Evolutionary conservation across 1,284 basidiomycete species (phyloP).

Genomic region (Melampsora larici-populina): DNA sequence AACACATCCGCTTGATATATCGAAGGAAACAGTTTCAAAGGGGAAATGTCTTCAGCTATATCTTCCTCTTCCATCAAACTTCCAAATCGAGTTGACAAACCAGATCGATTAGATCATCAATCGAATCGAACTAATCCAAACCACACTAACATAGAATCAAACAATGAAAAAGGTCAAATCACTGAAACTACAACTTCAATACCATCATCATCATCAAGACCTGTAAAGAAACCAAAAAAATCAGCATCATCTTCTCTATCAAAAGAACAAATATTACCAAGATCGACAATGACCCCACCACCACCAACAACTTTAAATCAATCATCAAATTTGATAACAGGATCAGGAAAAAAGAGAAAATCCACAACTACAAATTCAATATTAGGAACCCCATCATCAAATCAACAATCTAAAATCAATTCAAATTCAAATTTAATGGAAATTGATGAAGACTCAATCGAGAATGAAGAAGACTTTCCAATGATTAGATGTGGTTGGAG

Average conservation of each 20-base stretch:
- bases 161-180: not conserved
- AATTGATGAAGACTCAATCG: not conserved
- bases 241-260: not conserved
- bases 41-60: not conserved
- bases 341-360: not conserved
- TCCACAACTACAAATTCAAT: not conserved
- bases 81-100: not conserved
- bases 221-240: not conserved
- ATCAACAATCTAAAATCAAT: not conserved
- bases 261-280: not conserved
- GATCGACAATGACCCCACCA: not conserved
- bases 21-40: not conserved
- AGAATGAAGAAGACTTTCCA: conserved; percentile 32
- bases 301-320: not conserved
- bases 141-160: not conserved
- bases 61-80: not conserved
- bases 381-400: not conserved
- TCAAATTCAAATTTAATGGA: not conserved
- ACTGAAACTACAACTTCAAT: not conserved
- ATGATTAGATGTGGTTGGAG: conserved; percentile 42
- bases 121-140: not conserved
- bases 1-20: not conserved
- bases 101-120: not conserved
- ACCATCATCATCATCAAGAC: not conserved
- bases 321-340: not conserved